These are phyloP conservation scores for Coriolopsis trogii DNA, from an alignment of 1,284 basidiomycete species.

Conservation along the genomic window DNA sequence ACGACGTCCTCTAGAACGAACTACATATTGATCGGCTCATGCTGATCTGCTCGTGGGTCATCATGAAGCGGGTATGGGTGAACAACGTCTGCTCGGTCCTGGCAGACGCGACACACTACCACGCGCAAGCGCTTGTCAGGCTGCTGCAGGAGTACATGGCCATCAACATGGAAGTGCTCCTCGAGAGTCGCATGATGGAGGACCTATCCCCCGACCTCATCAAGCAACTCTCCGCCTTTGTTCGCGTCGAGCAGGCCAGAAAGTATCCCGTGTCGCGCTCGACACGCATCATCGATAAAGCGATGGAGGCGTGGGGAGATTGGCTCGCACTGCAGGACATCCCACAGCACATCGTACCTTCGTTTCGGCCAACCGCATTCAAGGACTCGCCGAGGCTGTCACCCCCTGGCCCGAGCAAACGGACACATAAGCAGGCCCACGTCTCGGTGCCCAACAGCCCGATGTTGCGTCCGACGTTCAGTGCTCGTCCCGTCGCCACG, in stretches of 20 bases:
- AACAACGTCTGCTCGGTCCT: constrained; percentile 85
- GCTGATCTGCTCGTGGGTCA: constrained; percentile 78
- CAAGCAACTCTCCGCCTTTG: constrained; percentile 66
- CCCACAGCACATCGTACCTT: constrained; percentile 63
- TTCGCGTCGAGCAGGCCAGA: constrained; percentile 64
- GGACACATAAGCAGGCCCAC: constrained; percentile 28
- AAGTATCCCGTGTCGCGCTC: constrained; percentile 73
- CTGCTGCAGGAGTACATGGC: constrained; percentile 84
- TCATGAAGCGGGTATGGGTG: constrained; percentile 73
- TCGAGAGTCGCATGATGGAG: constrained; percentile 82
- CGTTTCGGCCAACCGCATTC: constrained; percentile 35
- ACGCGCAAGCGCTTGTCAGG: constrained; percentile 71
- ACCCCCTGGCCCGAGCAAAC: constrained; percentile 40
- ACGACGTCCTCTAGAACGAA: constrained; percentile 87
- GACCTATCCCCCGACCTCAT: constrained; percentile 74
- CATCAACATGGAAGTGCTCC: constrained; percentile 85
- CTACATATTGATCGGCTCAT: constrained; percentile 86
- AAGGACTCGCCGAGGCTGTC: constrained; percentile 50
- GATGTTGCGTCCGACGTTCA: constrained; percentile 31
- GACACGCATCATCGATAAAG: constrained; percentile 53
- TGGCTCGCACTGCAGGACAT: constrained; percentile 88
- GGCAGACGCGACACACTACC: constrained; percentile 80
- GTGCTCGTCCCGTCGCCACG: constrained; percentile 21
- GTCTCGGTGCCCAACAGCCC: constrained; percentile 37
- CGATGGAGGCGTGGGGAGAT: constrained; percentile 68